These are phyloP conservation scores for Xerocomus potaroensis DNA, from an alignment of 768 basidiomycete genomes.

Conservation along the genomic window DNA sequence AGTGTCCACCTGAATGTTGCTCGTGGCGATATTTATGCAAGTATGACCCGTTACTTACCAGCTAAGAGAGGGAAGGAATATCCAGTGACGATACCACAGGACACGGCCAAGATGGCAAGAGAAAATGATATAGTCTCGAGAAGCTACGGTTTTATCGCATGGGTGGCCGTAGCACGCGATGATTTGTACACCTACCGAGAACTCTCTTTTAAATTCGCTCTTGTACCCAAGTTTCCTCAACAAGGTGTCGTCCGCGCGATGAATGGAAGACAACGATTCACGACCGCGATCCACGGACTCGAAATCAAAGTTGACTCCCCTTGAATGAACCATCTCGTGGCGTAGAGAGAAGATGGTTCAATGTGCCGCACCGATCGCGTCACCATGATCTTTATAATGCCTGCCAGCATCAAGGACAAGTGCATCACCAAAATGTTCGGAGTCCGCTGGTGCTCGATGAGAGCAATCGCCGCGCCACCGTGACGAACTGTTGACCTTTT, in stretches of 20 bases:
- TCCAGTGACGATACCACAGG: slow-evolving; percentile 18
- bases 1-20: slow-evolving; percentile 16
- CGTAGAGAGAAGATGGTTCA: background rate
- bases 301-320: background rate
- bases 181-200: slow-evolving; percentile 16
- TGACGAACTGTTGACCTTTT: too few relatives aligned
- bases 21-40: background rate
- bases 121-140: slow-evolving; percentile 24
- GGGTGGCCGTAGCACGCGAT: too few relatives aligned
- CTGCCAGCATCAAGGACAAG: background rate
- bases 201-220: slow-evolving; percentile 25
- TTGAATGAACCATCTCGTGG: slow-evolving; percentile 4
- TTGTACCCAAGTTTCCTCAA: slow-evolving; percentile 24
- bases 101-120: slow-evolving; percentile 21
- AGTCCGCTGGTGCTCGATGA: too few relatives aligned
- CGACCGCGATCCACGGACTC: slow-evolving; percentile 3
- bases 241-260: slow-evolving; percentile 15
- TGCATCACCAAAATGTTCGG: too few relatives aligned
- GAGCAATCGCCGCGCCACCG: too few relatives aligned
- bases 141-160: slow-evolving; percentile 12
- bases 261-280: slow-evolving; percentile 7
- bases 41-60: slow-evolving; percentile 3
- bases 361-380: background rate
- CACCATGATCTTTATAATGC: background rate
- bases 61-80: slow-evolving; percentile 16